Conservation (phyloP, 208 protist genomes). For the Crithidia fasciculata region DNA sequence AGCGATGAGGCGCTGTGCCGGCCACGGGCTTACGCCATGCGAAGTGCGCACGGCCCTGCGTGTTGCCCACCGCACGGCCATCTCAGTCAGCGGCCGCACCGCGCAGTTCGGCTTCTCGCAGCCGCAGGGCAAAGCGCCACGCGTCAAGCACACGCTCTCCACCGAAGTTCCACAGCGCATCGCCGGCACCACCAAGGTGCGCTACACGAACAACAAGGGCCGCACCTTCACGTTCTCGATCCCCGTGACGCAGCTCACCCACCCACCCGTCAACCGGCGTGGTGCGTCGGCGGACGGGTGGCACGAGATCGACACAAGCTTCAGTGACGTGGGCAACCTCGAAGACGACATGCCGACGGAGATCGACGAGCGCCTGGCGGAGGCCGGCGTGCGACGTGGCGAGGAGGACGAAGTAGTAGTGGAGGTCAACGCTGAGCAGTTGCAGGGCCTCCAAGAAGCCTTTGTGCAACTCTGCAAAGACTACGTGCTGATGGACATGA, state of each 20-base stretch:
- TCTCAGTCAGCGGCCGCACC: slow-evolving; percentile 30
- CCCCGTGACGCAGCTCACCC: slow-evolving; percentile 76
- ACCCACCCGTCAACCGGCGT: slow-evolving; percentile 59
- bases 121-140: slow-evolving; percentile 46
- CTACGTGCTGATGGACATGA: slow-evolving; percentile 88
- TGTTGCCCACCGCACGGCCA: neutral
- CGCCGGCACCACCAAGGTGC: slow-evolving; percentile 84
- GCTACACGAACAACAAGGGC: slow-evolving; percentile 88
- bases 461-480: slow-evolving; percentile 76
- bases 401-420: slow-evolving; percentile 5
- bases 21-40: neutral
- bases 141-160: slow-evolving; percentile 56
- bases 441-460: slow-evolving; percentile 39
- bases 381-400: slow-evolving; percentile 8
- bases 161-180: slow-evolving; percentile 56
- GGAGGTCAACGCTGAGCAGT: slow-evolving; percentile 24
- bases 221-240: slow-evolving; percentile 84
- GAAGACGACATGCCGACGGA: slow-evolving; percentile 83
- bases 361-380: slow-evolving; percentile 61
- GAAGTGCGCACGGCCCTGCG: neutral
- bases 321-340: slow-evolving; percentile 78
- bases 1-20: slow-evolving; percentile 1
- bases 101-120: slow-evolving; percentile 40
- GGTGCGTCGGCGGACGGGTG: slow-evolving; percentile 50
- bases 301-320: slow-evolving; percentile 82